Evolutionary conservation across 2,329 filamentous ascomycete species (phyloP).

Genomic region (Sclerotinia subarctica): DNA sequence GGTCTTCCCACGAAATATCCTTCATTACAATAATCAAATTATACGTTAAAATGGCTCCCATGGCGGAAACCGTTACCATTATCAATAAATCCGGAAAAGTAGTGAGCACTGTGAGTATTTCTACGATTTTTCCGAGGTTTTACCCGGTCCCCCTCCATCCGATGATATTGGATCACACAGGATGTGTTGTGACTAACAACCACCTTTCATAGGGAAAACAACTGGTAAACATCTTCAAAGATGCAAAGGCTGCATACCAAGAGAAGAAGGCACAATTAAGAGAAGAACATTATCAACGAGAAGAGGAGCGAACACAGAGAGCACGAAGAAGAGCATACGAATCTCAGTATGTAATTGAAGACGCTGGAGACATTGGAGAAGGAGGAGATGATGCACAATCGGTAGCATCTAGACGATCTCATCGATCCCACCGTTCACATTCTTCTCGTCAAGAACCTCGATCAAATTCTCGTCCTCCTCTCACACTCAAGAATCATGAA

Average conservation of each 20-base stretch:
- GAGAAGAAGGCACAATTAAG: conserved; percentile 83
- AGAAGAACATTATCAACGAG: conserved; percentile 61
- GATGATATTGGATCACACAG: background rate
- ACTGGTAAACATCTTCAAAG: conserved; percentile 84
- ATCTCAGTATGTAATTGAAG: conserved; percentile 43
- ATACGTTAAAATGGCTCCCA: conserved; percentile 22
- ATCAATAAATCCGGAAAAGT: conserved; percentile 91
- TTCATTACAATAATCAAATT: background rate
- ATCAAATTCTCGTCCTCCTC: conserved; percentile 21
- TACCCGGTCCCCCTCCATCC: conserved; percentile 5
- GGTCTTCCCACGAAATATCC: conserved; percentile 3
- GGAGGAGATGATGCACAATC: conserved; percentile 17
- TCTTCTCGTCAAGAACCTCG: conserved; percentile 12
- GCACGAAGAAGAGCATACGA: conserved; percentile 38
- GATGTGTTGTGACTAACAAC: conserved; percentile 23
- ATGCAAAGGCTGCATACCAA: conserved; percentile 82
- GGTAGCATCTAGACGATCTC: conserved; percentile 25
- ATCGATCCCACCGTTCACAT: conserved; percentile 27
- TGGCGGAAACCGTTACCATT: conserved; percentile 77
- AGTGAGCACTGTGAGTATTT: conserved; percentile 73
- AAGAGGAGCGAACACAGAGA: conserved; percentile 59
- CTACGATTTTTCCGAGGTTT: conserved; percentile 19
- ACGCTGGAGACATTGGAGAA: background rate
- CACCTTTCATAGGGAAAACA: conserved; percentile 71
- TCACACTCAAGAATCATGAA: conserved; percentile 13